Conservation (phyloP, 2,329 filamentous ascomycete species). For the Aspergillus eucalypticola region DNA sequence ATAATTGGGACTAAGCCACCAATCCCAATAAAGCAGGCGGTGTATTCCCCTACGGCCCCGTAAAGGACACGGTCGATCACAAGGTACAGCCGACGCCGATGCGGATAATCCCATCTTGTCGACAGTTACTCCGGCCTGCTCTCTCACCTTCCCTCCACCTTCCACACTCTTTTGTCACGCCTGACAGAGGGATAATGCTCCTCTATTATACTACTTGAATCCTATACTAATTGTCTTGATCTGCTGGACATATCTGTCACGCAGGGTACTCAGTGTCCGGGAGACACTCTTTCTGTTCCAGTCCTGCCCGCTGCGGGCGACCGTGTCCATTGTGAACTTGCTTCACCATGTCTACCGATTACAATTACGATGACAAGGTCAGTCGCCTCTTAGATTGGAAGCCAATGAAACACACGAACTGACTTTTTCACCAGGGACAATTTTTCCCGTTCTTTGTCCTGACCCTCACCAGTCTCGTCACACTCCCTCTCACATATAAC, state of each 20-base stretch:
- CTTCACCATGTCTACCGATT: conserved; percentile 75
- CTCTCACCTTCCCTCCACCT: conserved; percentile 6
- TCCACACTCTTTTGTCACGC: conserved; percentile 11
- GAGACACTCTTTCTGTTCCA: conserved; percentile 10
- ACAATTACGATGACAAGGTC: conserved; percentile 95
- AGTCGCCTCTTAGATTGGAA: neutral
- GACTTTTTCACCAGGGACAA: conserved; percentile 64
- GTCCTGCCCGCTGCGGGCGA: conserved; percentile 33
- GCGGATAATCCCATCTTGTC: conserved; percentile 25
- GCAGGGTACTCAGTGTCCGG: conserved; percentile 2
- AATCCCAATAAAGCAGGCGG: conserved; percentile 29
- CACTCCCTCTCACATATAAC: conserved; percentile 84
- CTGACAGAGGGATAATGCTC: conserved; percentile 15
- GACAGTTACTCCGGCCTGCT: conserved; percentile 17
- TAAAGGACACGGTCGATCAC: conserved; percentile 44
- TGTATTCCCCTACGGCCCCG: conserved; percentile 18
- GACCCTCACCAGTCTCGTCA: conserved; percentile 83
- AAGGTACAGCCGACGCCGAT: conserved; percentile 28
- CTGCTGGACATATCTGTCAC: conserved; percentile 6
- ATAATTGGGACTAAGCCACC: conserved; percentile 8
- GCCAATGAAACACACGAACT: neutral
- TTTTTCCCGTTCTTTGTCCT: conserved; percentile 99
- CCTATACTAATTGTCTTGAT: conserved; percentile 1
- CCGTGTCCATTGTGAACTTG: conserved; percentile 33
- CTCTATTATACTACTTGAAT: conserved; percentile 7